A percentile compares a stretch with the other conserved stretches of the same genome.
Evolutionary conservation across 208 protist species (phyloP).

Genomic region (Leishmania martiniquensis): DNA sequence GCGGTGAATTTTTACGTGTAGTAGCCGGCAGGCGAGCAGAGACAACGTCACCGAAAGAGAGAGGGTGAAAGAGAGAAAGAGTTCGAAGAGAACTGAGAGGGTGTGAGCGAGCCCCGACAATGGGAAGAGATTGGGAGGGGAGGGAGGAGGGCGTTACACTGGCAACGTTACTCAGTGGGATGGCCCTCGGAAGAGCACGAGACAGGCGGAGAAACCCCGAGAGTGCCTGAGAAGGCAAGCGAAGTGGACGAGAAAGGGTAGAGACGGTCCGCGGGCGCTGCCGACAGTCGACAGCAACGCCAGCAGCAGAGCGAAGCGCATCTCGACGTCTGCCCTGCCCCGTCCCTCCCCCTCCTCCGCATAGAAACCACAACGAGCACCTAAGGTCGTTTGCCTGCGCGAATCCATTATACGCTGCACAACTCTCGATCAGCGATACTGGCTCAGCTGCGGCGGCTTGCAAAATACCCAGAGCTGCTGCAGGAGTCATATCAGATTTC

Average conservation of each 20-base stretch:
- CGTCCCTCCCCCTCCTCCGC: background rate
- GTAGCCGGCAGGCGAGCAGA: background rate
- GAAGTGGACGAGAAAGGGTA: background rate
- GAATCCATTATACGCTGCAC: background rate
- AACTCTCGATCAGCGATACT: background rate
- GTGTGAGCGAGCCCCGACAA: background rate
- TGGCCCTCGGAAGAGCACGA: background rate
- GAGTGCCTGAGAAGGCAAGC: background rate
- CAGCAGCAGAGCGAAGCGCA: background rate
- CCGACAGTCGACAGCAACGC: background rate
- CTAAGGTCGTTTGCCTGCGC: background rate
- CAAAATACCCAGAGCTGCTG: constrained; percentile 15
- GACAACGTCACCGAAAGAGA: background rate
- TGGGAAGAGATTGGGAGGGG: background rate
- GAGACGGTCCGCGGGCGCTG: background rate
- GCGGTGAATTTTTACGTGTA: background rate
- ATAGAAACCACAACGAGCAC: background rate
- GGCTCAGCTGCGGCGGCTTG: background rate
- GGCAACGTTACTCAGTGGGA: background rate
- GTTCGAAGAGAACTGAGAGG: background rate
- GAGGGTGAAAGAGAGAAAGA: background rate
- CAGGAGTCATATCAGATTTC: constrained; percentile 23
- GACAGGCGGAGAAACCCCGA: background rate
- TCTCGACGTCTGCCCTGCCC: background rate
- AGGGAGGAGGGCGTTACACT: background rate